phyloP scores from a whole-genome alignment of 345 rosid species.

The Trapa incisa region DNA sequence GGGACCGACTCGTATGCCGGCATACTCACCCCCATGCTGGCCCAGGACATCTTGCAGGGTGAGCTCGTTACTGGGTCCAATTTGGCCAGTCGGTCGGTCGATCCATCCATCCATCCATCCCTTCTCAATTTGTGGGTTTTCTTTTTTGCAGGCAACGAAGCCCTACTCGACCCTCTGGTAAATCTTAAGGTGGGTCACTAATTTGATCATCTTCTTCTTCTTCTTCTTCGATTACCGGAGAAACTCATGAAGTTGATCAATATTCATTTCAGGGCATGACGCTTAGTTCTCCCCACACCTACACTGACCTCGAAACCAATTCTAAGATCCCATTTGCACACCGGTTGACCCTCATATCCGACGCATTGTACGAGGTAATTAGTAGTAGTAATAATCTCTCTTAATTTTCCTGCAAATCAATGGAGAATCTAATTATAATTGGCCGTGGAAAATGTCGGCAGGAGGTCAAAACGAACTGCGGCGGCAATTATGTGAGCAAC shows the following conservation, averaged over 20 bases:
- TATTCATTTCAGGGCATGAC: constrained; percentile 16
- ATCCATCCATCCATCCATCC: no score
- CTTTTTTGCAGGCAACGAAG: constrained; percentile 13
- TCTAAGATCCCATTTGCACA: constrained; percentile 20
- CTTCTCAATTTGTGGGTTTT: neutral
- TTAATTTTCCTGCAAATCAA: neutral
- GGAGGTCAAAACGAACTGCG: constrained; percentile 2
- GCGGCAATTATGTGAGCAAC: neutral
- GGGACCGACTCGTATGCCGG: constrained; percentile 21
- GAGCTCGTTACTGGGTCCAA: neutral
- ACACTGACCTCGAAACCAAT: constrained; percentile 12
- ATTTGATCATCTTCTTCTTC: no score
- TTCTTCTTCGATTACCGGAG: no score
- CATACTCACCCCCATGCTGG: constrained; percentile 11
- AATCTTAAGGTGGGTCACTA: constrained; percentile 17
- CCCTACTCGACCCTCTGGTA: constrained; percentile 6
- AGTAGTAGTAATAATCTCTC: no score
- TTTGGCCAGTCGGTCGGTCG: no score
- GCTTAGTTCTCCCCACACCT: constrained; percentile 20
- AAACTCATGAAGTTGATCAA: no score
- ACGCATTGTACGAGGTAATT: constrained; percentile 18
- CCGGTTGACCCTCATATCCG: constrained; percentile 20
- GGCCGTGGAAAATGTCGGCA: neutral
- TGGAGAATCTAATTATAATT: neutral
- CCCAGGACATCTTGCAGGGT: constrained; percentile 12